Conservation (phyloP, 441 rosid genomes). For the Brassica balearica region DNA sequence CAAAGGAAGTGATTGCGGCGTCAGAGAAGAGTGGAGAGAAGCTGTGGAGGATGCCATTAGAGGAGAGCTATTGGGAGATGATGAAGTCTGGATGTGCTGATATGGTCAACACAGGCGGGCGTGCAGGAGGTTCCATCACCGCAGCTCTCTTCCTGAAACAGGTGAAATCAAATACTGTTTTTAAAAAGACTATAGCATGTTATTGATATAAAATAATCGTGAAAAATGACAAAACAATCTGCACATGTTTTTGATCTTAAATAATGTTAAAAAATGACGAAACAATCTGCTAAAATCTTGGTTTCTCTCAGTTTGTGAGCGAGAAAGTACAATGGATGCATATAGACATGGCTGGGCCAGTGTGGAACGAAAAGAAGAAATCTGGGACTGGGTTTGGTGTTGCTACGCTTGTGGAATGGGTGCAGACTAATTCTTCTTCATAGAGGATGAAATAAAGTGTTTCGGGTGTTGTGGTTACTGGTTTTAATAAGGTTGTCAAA, state of each 20-base stretch:
- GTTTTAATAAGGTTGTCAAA: constrained; percentile 35
- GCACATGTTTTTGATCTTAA: background rate
- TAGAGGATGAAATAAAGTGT: constrained; percentile 2
- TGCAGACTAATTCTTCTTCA: constrained; percentile 70
- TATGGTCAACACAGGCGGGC: constrained; percentile 92
- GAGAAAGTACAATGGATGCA: constrained; percentile 98
- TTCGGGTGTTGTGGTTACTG: constrained; percentile 21
- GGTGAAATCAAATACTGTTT: constrained; percentile 45
- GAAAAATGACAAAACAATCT: background rate
- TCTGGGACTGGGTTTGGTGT: constrained; percentile 86
- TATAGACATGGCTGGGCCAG: constrained; percentile 95
- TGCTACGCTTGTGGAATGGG: constrained; percentile 91
- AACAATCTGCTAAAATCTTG: background rate
- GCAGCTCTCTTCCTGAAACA: constrained; percentile 94
- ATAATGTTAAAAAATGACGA: background rate
- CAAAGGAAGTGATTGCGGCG: constrained; percentile 80
- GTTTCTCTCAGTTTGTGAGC: constrained; percentile 68
- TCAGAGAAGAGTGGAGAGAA: constrained; percentile 88
- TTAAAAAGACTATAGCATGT: constrained; percentile 1
- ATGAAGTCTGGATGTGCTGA: constrained; percentile 98
- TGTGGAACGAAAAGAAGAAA: constrained; percentile 83
- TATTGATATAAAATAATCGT: background rate
- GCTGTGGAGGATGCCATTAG: constrained; percentile 96
- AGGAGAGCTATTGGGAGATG: constrained; percentile 95
- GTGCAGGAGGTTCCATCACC: constrained; percentile 86